Evolutionary conservation across 768 basidiomycete genomes (phyloP).

Genomic region (Royoungia palumana): DNA sequence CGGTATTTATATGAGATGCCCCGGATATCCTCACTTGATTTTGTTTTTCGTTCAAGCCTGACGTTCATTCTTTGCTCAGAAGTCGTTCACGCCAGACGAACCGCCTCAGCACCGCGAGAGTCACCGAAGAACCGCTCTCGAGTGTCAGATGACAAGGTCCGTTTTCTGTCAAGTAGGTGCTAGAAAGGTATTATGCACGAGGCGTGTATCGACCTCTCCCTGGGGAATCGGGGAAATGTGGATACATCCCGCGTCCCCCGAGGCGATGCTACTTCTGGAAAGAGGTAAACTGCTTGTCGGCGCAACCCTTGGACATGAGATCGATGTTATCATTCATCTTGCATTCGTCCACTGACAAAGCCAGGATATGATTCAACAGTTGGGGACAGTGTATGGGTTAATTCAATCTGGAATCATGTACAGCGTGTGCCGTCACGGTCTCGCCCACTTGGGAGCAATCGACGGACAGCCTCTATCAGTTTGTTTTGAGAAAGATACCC

Average conservation of each 20-base stretch:
- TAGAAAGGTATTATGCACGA: slow-evolving; percentile 12
- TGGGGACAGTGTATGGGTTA: background rate
- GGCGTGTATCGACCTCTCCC: slow-evolving; percentile 8
- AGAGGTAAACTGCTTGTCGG: slow-evolving; percentile 11
- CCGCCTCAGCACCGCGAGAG: slow-evolving; percentile 17
- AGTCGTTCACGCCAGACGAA: slow-evolving; percentile 12
- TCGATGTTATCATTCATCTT: slow-evolving; percentile 5
- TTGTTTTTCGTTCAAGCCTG: slow-evolving; percentile 14
- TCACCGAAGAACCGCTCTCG: slow-evolving; percentile 4
- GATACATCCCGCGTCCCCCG: slow-evolving; percentile 24
- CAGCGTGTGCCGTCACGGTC: background rate
- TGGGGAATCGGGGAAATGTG: slow-evolving; percentile 18
- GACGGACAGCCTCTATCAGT: background rate
- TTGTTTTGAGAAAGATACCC: background rate
- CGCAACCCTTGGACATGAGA: slow-evolving; percentile 6
- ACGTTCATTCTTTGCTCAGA: slow-evolving; percentile 21
- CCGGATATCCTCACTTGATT: slow-evolving; percentile 14
- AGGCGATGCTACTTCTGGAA: slow-evolving; percentile 31
- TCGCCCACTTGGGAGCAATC: background rate
- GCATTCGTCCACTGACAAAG: background rate
- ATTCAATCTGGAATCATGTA: background rate
- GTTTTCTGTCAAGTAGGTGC: slow-evolving; percentile 9
- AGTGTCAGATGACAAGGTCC: slow-evolving; percentile 11
- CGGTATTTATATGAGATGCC: slow-evolving; percentile 21
- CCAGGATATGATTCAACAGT: background rate